Evolutionary conservation across 495 filamentous ascomycete species (phyloP), one percentile per base, ranked within the genome.

Genomic region (Penicillium angulare): DNA sequence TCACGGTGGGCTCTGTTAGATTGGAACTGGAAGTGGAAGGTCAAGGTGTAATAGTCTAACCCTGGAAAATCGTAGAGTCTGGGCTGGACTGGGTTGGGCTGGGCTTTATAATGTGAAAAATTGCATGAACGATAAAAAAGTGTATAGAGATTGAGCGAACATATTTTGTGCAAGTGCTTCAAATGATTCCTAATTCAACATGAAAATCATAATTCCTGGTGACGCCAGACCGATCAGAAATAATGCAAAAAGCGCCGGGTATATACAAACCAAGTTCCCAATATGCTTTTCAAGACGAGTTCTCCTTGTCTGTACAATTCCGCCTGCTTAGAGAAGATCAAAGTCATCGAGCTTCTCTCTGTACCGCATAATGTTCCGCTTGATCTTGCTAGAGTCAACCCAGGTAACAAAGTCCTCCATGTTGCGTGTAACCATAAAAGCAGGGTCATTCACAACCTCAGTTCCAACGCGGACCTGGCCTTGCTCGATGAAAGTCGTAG

Each of bases 391-490:
- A 43, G 86, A 87, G 57, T 95, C 89, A 23, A 92, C 88, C 93
- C 93, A 98, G 3, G 93, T 97, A 20, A 98, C 87, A 50, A 92
- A 97, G 69, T 98, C 93, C 73, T 97, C 93, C 85, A 96, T 87
- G 58, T 85, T 89, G 51, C 85, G 78, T 26, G 72, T 76, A 27
- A 77, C 71, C 52, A 78, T 59, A 42, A 65, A 72, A 7, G 71
- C 70, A 8, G 92, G 84, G 68, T 98, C 93, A 13, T 85, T 92
- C 18, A 97, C 80, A 18, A 93, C 87, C 56, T 98, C 92, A 0
- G 89, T 86, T 3, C 93, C 95, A 4, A 97, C 91, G 22, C 93
- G 79, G 1, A 98, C 90, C 71, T 98, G 95, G 2, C 93, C 93
- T 57, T 97, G 92, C 69, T 97, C 92, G 49, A 98, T 86, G 58